A percentile compares a stretch with the other conserved stretches of the same genome.
Conservation (phyloP, 176 grass and related monocot genomes). For the Cenchrus americanus region DNA sequence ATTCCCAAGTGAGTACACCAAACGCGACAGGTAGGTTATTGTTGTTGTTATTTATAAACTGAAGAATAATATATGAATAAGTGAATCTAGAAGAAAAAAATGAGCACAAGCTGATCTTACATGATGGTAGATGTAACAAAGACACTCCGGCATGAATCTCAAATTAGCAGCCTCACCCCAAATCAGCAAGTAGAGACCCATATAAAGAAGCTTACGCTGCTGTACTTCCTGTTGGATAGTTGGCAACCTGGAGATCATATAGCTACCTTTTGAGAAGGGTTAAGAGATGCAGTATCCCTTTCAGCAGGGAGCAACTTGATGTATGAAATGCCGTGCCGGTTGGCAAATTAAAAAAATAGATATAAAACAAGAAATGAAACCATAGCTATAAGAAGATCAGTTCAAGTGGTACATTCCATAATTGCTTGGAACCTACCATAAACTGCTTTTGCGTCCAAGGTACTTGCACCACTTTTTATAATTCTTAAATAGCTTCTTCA, state of each 20-base stretch:
- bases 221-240: slow-evolving; percentile 99
- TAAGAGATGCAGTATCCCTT: slow-evolving; percentile 12
- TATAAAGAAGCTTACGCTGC: slow-evolving; percentile 97
- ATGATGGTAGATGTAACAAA: slow-evolving; percentile 99
- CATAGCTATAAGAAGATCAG: slow-evolving; percentile 4
- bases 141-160: slow-evolving; percentile 98
- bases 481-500: slow-evolving; percentile 91
- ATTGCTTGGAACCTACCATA: slow-evolving; percentile 61
- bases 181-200: slow-evolving; percentile 91
- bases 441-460: slow-evolving; percentile 80
- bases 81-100: background rate
- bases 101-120: slow-evolving; percentile 58
- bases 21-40: background rate
- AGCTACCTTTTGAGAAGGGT: background rate
- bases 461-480: slow-evolving; percentile 97
- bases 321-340: background rate
- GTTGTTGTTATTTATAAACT: background rate
- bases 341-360: slow-evolving; percentile 9
- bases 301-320: background rate
- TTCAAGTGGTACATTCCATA: background rate
- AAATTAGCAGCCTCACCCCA: slow-evolving; percentile 99
- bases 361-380: background rate
- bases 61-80: background rate
- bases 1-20: background rate
- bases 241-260: slow-evolving; percentile 72